These are phyloP conservation scores for Farysia itapuensis DNA, from an alignment of 1,284 basidiomycete species.

Conservation along the genomic window DNA sequence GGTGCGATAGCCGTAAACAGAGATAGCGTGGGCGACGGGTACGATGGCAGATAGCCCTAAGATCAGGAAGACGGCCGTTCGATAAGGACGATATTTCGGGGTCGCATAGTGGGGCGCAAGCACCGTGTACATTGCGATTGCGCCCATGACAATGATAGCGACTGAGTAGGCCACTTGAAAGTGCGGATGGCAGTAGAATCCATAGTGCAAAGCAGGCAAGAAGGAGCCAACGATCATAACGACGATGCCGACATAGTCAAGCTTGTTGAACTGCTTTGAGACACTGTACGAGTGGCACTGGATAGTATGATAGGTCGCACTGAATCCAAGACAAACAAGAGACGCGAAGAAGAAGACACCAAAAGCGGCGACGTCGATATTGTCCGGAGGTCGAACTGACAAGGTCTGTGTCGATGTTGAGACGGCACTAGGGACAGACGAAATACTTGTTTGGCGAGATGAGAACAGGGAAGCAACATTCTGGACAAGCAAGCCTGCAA, in stretches of 20 bases:
- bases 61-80: slow-evolving; percentile 77
- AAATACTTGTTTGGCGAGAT: not conserved
- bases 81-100: slow-evolving; percentile 73
- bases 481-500: slow-evolving; percentile 1
- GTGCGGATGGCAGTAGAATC: slow-evolving; percentile 54
- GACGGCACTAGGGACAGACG: not conserved
- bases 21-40: slow-evolving; percentile 70
- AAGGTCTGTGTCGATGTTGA: slow-evolving; percentile 1
- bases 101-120: slow-evolving; percentile 77
- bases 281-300: slow-evolving; percentile 74
- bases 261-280: slow-evolving; percentile 41
- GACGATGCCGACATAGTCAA: slow-evolving; percentile 64
- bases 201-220: slow-evolving; percentile 61
- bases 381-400: slow-evolving; percentile 62
- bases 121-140: slow-evolving; percentile 74
- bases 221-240: slow-evolving; percentile 74
- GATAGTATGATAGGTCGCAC: slow-evolving; percentile 76
- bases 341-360: slow-evolving; percentile 73
- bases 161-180: slow-evolving; percentile 48
- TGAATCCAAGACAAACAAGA: slow-evolving; percentile 73
- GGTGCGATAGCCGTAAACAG: slow-evolving; percentile 61
- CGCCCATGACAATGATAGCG: slow-evolving; percentile 67
- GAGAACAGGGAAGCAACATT: slow-evolving; percentile 3
- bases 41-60: slow-evolving; percentile 75
- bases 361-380: slow-evolving; percentile 70